phyloP scores from a whole-genome alignment of 2,329 filamentous ascomycete species.

The Annulohypoxylon truncatum region DNA sequence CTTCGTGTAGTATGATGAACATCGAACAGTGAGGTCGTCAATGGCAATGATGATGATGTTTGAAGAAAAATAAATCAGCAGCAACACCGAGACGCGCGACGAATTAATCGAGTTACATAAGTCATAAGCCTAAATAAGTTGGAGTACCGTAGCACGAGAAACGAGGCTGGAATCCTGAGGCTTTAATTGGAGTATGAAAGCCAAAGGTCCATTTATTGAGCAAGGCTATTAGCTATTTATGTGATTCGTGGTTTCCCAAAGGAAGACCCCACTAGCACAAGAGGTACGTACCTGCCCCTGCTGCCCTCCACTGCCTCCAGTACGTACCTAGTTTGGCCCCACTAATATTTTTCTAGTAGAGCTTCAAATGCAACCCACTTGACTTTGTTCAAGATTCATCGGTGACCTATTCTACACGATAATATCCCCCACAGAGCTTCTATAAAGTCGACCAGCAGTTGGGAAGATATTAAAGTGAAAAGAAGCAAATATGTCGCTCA shows the following conservation, averaged over 20 bases:
- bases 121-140: not conserved
- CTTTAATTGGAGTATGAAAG: slow-evolving; percentile 9
- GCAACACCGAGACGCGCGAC: slow-evolving; percentile 15
- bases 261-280: not conserved
- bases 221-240: slow-evolving; percentile 5
- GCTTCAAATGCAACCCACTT: slow-evolving; percentile 29
- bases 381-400: slow-evolving; percentile 4
- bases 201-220: not conserved
- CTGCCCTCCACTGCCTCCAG: too few species aligned
- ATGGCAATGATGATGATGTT: slow-evolving; percentile 5
- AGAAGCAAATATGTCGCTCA: slow-evolving; percentile 80
- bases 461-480: slow-evolving; percentile 7
- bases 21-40: not conserved
- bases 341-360: slow-evolving; percentile 40
- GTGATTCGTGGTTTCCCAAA: not conserved
- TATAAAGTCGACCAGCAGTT: not conserved
- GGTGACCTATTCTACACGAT: slow-evolving; percentile 5
- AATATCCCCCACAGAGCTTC: slow-evolving; percentile 1
- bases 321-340: slow-evolving; percentile 44
- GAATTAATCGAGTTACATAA: slow-evolving; percentile 12
- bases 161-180: slow-evolving; percentile 8
- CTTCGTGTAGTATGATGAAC: not conserved
- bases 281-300: not conserved
- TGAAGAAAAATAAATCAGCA: not conserved
- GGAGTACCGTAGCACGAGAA: not conserved